Base-by-base conservation (phyloP, 2,329 filamentous ascomycete species). In the Byssothecium circinans region DNA sequence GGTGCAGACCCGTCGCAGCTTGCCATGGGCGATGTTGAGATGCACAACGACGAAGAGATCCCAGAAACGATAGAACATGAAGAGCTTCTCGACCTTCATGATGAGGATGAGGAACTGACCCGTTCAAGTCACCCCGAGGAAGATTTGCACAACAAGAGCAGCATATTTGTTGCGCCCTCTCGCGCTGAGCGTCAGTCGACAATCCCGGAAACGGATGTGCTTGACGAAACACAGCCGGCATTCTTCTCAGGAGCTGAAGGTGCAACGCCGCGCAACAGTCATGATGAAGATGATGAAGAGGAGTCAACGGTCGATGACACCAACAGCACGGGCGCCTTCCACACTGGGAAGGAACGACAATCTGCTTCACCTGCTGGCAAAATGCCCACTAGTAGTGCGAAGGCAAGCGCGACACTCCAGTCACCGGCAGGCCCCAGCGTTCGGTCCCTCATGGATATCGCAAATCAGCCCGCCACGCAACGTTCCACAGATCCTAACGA, bases 271-370 rank as follows among this genome's bases (percentile, higher is more conserved):
- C 20, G 20, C 15, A 17, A 40, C 12, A 22, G 35, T 15, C 35
- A 40, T 15, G 29, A 18, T 23, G 34, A 19, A 14, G 42, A 51
- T 15, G 29, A 40, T 15, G 29, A 18, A 27, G 34, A 19, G n/a
- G 42, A 51, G 22, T 4, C 22, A 22, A 33, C 15, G 15, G 22
- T 45, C 8, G 29, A 34, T 7, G 41, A 58, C 4, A 62, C 51
- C 5, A 58, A 60, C 20, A 64, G 54, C 37, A 64, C 56, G 2
- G 57, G 56, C 14, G 42, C 35, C 2, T 67, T 61, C 17, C 50
- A 62, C 8, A 67, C 73, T n/a, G 74, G 73, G 15, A 65, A 62
- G 38, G 72, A 75, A 34, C 67, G 74, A 36, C 57, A 69, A 7
- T 64, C 65, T 14, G 52, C 48, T 6, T 67, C 61, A 10, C 52